Conservation (phyloP, 495 filamentous ascomycete genomes). For the Penicillium odoratum region DNA sequence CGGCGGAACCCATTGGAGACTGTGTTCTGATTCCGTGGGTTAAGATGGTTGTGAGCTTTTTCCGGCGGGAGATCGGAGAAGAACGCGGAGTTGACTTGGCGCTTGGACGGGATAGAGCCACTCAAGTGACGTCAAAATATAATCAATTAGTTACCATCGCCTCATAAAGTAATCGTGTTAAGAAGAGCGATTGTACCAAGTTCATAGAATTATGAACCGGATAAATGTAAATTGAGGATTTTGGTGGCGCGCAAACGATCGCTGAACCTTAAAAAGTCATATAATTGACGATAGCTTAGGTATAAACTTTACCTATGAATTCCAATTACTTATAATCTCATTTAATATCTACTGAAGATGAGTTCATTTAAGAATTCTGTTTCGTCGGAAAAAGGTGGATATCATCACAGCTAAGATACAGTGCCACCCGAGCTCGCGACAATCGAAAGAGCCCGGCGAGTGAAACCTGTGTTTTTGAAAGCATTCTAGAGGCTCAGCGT, state of each 20-base stretch:
- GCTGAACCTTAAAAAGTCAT: background rate
- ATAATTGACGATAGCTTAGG: background rate
- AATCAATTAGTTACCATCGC: slow-evolving; percentile 7
- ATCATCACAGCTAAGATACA: slow-evolving; percentile 28
- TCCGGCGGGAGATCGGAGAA: slow-evolving; percentile 24
- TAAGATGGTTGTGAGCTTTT: slow-evolving; percentile 16
- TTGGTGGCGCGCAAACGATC: background rate
- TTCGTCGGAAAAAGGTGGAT: slow-evolving; percentile 9
- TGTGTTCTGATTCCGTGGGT: background rate
- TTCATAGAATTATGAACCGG: too few relatives aligned
- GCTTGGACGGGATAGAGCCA: slow-evolving; percentile 11
- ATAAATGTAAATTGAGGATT: background rate
- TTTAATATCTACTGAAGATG: background rate
- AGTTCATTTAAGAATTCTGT: background rate
- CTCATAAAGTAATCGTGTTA: too few relatives aligned
- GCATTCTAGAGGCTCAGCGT: slow-evolving; percentile 49
- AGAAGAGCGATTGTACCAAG: too few relatives aligned
- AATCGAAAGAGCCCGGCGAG: background rate
- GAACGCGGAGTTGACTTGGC: slow-evolving; percentile 29
- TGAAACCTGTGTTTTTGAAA: background rate
- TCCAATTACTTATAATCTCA: background rate
- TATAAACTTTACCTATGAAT: background rate
- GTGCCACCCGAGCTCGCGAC: slow-evolving; percentile 4
- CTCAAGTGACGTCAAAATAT: slow-evolving; percentile 31
- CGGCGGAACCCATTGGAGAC: slow-evolving; percentile 57